A percentile compares a stretch with the other conserved stretches of the same genome.
phyloP scores from a whole-genome alignment of 2,329 filamentous ascomycete genomes.

The Leptographium radiaticola region DNA sequence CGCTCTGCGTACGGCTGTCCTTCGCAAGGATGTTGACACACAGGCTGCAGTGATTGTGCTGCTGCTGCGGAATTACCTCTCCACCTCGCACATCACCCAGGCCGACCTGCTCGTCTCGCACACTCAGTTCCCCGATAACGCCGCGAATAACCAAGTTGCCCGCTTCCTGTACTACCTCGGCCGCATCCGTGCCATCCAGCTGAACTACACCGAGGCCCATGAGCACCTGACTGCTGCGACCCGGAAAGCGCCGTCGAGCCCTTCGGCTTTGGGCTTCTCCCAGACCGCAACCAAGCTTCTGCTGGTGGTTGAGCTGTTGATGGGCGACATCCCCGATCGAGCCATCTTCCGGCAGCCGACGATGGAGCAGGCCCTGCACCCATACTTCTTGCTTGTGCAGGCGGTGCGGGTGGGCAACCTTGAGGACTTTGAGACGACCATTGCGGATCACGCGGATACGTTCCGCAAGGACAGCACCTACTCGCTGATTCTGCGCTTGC shows the following conservation, averaged over 20 bases:
- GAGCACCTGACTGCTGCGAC: constrained; percentile 87
- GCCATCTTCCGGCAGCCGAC: constrained; percentile 83
- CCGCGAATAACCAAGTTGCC: constrained; percentile 95
- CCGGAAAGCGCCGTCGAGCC: constrained; percentile 83
- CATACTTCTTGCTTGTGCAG: constrained; percentile 88
- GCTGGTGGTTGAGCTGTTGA: constrained; percentile 88
- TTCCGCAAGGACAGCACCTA: constrained; percentile 94
- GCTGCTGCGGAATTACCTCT: constrained; percentile 87
- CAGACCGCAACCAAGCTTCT: constrained; percentile 95
- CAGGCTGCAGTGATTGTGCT: constrained; percentile 93
- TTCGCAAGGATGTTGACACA: constrained; percentile 95
- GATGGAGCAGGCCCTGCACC: constrained; percentile 76
- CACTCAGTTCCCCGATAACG: constrained; percentile 86
- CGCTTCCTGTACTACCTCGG: constrained; percentile 96
- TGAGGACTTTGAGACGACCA: constrained; percentile 80
- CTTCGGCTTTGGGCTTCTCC: constrained; percentile 84
- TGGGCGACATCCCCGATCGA: constrained; percentile 96
- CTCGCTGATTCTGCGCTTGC: constrained; percentile 82
- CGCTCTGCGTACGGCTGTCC: constrained; percentile 84
- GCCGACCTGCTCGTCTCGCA: constrained; percentile 92
- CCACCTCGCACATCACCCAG: constrained; percentile 92
- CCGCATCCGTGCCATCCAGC: constrained; percentile 88
- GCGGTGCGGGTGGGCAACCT: constrained; percentile 94
- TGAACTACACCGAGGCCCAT: constrained; percentile 94
- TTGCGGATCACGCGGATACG: constrained; percentile 65